These are phyloP conservation scores for Corylus avellana DNA, from an alignment of 306 rosid genomes.

Conservation along the genomic window DNA sequence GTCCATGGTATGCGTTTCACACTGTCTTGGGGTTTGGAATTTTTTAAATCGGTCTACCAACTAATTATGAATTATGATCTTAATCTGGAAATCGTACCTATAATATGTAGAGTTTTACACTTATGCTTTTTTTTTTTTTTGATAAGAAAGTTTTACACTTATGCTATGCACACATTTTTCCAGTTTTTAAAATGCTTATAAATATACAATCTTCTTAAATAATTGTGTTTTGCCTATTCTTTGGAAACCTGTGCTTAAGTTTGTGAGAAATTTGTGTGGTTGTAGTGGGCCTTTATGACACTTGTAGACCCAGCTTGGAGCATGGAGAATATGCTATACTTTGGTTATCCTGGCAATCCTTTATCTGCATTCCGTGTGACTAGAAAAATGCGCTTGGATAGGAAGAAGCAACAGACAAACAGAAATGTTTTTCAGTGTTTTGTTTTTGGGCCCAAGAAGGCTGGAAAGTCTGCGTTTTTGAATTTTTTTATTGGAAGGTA, in stretches of 20 bases:
- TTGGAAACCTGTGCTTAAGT: background rate
- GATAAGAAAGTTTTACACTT: background rate
- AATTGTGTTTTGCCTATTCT: background rate
- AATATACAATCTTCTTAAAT: background rate
- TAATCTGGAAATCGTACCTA: background rate
- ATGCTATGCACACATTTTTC: background rate
- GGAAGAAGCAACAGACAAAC: slow-evolving; percentile 82
- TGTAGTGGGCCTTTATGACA: slow-evolving; percentile 97
- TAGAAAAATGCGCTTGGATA: slow-evolving; percentile 76
- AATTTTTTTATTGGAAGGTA: slow-evolving; percentile 90
- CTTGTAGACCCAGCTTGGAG: slow-evolving; percentile 74
- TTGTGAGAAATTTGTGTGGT: slow-evolving; percentile 14
- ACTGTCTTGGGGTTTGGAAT: background rate
- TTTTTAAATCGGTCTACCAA: background rate
- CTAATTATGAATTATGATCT: background rate
- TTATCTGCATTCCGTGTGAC: slow-evolving; percentile 78
- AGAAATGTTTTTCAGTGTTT: slow-evolving; percentile 88
- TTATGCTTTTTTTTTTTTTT: background rate
- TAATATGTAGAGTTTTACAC: background rate
- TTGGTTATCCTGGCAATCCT: slow-evolving; percentile 78
- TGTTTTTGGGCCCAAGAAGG: slow-evolving; percentile 89
- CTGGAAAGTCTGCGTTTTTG: slow-evolving; percentile 88
- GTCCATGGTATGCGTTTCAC: slow-evolving; percentile 41
- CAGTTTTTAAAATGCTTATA: background rate
- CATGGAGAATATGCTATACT: slow-evolving; percentile 85